Conservation (phyloP, 768 basidiomycete species). For the Rhodotorula sphaerocarpa region DNA sequence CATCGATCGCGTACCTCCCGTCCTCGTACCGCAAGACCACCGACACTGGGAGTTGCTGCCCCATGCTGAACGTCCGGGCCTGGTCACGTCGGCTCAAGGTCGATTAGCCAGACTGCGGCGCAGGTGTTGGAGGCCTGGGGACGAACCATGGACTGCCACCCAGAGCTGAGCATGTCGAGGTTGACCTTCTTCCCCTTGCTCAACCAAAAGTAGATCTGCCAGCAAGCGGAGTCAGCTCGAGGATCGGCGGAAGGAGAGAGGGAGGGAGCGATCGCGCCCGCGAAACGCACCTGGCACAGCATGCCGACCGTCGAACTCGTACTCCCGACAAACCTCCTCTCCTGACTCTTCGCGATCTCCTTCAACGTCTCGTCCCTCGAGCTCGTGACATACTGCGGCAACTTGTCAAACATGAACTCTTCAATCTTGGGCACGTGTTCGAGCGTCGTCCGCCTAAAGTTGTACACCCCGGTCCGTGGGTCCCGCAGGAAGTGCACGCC, state of each 20-base stretch:
- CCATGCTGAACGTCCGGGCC: slow-evolving; percentile 62
- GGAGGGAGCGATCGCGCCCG: neutral
- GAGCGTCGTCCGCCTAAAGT: slow-evolving; percentile 61
- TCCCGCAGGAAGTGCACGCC: slow-evolving; percentile 80
- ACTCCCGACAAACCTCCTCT: slow-evolving; percentile 66
- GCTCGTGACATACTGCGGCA: slow-evolving; percentile 66
- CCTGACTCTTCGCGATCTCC: slow-evolving; percentile 54
- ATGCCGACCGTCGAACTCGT: slow-evolving; percentile 55
- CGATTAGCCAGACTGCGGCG: neutral
- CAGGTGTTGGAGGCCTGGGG: neutral
- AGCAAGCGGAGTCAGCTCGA: slow-evolving; percentile 39
- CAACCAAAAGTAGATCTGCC: slow-evolving; percentile 80
- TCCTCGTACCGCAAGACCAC: slow-evolving; percentile 57
- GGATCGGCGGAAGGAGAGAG: neutral
- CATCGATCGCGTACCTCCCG: slow-evolving; percentile 44
- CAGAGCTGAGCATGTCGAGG: slow-evolving; percentile 53
- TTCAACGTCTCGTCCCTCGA: slow-evolving; percentile 57
- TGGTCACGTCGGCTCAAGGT: slow-evolving; percentile 38
- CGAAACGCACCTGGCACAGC: slow-evolving; percentile 34
- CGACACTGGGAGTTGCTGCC: slow-evolving; percentile 67
- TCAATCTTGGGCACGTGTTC: slow-evolving; percentile 65
- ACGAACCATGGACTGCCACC: slow-evolving; percentile 46
- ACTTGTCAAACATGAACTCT: slow-evolving; percentile 75
- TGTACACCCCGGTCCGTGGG: slow-evolving; percentile 73
- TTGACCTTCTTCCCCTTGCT: slow-evolving; percentile 65